Percentiles rank a stretch among this genome's conserved stretches.
Evolutionary conservation across 2,329 filamentous ascomycete genomes (phyloP).

Genomic region (Tolypocladium endophyticum): DNA sequence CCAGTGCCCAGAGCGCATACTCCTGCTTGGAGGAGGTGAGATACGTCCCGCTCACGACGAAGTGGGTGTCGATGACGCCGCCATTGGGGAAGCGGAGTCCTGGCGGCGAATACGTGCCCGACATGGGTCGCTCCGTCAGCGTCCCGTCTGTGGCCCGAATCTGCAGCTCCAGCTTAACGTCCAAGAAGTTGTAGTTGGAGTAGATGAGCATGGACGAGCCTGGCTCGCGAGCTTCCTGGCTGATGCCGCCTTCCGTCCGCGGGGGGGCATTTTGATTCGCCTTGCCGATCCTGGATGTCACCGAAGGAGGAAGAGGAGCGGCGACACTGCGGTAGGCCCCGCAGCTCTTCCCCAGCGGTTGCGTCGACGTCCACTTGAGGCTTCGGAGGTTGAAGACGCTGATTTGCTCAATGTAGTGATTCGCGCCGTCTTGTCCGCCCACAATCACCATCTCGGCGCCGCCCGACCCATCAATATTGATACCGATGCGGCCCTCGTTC

Average conservation of each 20-base stretch:
- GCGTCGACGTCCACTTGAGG: slow-evolving; percentile 89
- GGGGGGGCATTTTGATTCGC: slow-evolving; percentile 31
- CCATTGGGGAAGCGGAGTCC: slow-evolving; percentile 93
- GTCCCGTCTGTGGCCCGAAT: slow-evolving; percentile 76
- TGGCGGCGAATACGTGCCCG: slow-evolving; percentile 74
- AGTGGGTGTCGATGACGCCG: slow-evolving; percentile 88
- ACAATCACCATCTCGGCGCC: slow-evolving; percentile 97
- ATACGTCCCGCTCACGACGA: slow-evolving; percentile 95
- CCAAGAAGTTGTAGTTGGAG: slow-evolving; percentile 97
- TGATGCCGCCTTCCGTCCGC: slow-evolving; percentile 34
- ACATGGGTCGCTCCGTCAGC: slow-evolving; percentile 81
- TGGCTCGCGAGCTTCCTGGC: slow-evolving; percentile 42
- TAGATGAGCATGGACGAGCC: slow-evolving; percentile 85
- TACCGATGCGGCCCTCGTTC: slow-evolving; percentile 79
- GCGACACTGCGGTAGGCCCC: slow-evolving; percentile 95
- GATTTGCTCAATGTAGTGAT: slow-evolving; percentile 98
- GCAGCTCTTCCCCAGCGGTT: slow-evolving; percentile 79
- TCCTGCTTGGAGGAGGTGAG: slow-evolving; percentile 97
- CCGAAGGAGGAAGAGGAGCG: slow-evolving; percentile 62
- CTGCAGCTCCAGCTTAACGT: slow-evolving; percentile 92
- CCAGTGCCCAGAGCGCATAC: slow-evolving; percentile 92
- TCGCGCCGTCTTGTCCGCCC: slow-evolving; percentile 91
- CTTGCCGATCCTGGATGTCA: slow-evolving; percentile 56
- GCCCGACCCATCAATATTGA: slow-evolving; percentile 80
- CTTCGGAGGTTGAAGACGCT: slow-evolving; percentile 95